Evolutionary conservation across 148 eudicot genomes (phyloP).

Genomic region (Chenopodium quinoa): DNA sequence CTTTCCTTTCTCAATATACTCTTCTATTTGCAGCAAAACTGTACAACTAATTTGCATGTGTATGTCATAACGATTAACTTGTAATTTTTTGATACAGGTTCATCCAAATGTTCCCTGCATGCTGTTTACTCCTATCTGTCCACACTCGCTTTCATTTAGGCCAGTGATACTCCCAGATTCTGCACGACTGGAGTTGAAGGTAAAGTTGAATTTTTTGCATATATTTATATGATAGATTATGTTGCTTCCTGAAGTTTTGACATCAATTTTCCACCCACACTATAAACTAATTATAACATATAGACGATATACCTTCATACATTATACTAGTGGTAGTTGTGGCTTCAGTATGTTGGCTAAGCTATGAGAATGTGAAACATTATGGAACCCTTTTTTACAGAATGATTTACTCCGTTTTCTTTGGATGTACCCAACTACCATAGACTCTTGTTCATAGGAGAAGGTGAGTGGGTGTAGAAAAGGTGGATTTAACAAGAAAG

Average conservation of each 20-base stretch:
- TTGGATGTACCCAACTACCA: no score
- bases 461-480: no score
- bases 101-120: conserved; percentile 99
- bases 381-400: background rate
- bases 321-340: conserved; percentile 1
- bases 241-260: background rate
- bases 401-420: no score
- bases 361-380: background rate
- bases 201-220: conserved; percentile 16
- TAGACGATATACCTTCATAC: background rate
- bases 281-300: background rate
- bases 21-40: no score
- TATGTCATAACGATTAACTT: background rate
- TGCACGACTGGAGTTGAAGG: conserved; percentile 92
- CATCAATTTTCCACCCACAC: background rate
- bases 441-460: no score
- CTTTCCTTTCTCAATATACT: background rate
- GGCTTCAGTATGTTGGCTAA: conserved; percentile 8
- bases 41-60: background rate
- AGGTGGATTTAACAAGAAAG: no score
- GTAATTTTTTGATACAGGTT: conserved; percentile 55
- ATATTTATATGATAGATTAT: background rate
- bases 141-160: conserved; percentile 97
- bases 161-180: conserved; percentile 99
- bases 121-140: conserved; percentile 97